Percentiles rank a stretch among this genome's conserved stretches.
Evolutionary conservation across 805 yeast species (phyloP).

Genomic region (Nakazawaea siamensis): DNA sequence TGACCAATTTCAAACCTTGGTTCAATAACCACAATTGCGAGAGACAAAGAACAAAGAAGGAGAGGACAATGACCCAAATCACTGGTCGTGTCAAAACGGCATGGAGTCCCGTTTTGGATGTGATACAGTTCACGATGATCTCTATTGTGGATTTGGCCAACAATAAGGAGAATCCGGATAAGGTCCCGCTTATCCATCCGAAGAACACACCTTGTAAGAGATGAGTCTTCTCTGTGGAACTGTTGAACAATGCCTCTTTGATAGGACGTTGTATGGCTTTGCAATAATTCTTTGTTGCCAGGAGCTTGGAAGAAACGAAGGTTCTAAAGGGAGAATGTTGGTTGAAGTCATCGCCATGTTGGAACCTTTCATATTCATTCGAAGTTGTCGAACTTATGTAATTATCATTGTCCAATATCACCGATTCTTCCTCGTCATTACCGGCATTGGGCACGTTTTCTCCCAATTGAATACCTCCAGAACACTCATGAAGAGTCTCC

Average conservation of each 20-base stretch:
- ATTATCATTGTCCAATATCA: constrained; percentile 6
- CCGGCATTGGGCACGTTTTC: no score
- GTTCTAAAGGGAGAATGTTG: not conserved
- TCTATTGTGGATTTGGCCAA: constrained; percentile 83
- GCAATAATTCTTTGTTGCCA: no score
- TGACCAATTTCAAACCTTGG: constrained; percentile 58
- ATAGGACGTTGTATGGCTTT: no score
- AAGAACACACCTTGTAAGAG: constrained; percentile 49
- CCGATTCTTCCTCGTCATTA: constrained; percentile 2
- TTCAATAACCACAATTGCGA: constrained; percentile 68
- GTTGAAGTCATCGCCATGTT: not conserved
- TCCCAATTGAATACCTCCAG: no score
- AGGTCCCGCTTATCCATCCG: constrained; percentile 65
- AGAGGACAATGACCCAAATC: constrained; percentile 41
- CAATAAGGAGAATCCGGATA: constrained; percentile 79
- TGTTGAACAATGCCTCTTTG: no score
- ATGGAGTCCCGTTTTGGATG: constrained; percentile 21
- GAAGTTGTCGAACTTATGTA: constrained; percentile 2
- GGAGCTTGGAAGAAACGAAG: no score
- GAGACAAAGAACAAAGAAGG: constrained; percentile 57
- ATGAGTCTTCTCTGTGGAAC: no score
- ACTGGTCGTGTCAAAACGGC: constrained; percentile 26
- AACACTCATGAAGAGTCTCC: no score
- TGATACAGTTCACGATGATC: constrained; percentile 40
- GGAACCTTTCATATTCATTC: constrained; percentile 8